A percentile compares a stretch with the other conserved stretches of the same genome.
Conservation (phyloP, 164 flowering plant species). For the Magnolia sinica region DNA sequence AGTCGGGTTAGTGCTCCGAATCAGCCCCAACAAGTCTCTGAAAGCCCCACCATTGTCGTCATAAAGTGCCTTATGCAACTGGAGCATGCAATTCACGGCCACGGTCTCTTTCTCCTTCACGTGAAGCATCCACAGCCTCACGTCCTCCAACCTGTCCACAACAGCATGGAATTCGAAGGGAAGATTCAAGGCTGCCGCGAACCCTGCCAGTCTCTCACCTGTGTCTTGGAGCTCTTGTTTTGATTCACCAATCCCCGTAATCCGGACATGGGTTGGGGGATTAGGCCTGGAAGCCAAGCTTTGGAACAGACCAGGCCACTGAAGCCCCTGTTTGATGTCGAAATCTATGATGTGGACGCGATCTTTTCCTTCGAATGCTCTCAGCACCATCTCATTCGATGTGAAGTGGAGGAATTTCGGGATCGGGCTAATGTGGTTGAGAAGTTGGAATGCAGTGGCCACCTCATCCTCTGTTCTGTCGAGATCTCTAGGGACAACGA, state of each 20-base stretch:
- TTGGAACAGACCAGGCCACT: constrained; percentile 91
- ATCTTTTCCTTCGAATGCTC: constrained; percentile 88
- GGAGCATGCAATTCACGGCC: constrained; percentile 76
- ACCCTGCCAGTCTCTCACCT: constrained; percentile 71
- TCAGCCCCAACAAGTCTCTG: constrained; percentile 68
- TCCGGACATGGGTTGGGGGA: constrained; percentile 86
- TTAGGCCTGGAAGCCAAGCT: constrained; percentile 68
- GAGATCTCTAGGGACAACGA: constrained; percentile 57
- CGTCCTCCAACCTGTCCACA: constrained; percentile 89
- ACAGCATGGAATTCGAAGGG: constrained; percentile 88
- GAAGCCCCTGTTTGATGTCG: constrained; percentile 93
- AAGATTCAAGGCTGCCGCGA: constrained; percentile 70
- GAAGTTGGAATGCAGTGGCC: constrained; percentile 58
- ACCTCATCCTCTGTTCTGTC: constrained; percentile 56
- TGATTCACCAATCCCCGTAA: constrained; percentile 90
- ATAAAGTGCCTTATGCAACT: constrained; percentile 80
- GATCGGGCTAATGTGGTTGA: constrained; percentile 82
- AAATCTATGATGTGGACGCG: constrained; percentile 90
- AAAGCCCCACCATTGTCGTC: constrained; percentile 57
- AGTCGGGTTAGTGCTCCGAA: constrained; percentile 69
- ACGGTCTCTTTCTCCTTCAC: constrained; percentile 79
- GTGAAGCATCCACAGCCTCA: constrained; percentile 98
- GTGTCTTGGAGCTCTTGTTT: constrained; percentile 86
- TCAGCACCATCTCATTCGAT: constrained; percentile 76
- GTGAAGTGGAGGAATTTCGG: constrained; percentile 89